Conservation (phyloP, 1,139 yeast genomes). For the Diutina rugosa region DNA sequence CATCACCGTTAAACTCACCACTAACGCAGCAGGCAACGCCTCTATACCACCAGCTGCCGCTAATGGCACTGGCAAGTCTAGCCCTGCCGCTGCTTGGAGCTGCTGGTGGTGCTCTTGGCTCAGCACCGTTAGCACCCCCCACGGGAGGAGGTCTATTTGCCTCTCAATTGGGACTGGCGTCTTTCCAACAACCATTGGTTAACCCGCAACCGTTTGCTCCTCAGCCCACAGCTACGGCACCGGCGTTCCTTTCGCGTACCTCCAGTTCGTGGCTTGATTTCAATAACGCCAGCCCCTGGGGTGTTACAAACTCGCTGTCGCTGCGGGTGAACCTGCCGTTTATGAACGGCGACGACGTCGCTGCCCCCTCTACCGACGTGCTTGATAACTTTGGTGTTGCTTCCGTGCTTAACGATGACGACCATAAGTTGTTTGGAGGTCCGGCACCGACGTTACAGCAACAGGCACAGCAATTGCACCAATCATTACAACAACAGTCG, state of each 20-base stretch:
- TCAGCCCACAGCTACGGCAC: not conserved
- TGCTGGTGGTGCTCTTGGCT: not conserved
- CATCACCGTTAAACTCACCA: not conserved
- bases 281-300: not conserved
- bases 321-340: conserved; percentile 1
- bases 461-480: not conserved
- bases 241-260: not conserved
- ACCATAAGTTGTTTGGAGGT: not conserved
- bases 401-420: not conserved
- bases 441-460: not conserved
- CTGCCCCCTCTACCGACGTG: not conserved
- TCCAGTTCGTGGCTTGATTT: not conserved
- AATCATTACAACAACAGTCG: not conserved
- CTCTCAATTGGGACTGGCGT: not conserved
- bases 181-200: not conserved
- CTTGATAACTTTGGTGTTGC: not conserved
- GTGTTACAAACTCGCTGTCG: not conserved
- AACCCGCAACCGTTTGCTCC: conserved; percentile 2
- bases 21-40: not conserved
- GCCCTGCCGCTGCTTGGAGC: not conserved
- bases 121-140: not conserved
- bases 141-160: not conserved
- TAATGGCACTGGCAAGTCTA: not conserved
- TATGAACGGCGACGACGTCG: conserved; percentile 1
- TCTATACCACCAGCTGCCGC: not conserved